Conservation (phyloP, 352 stramenopile species). For the Phytophthora ramorum region DNA sequence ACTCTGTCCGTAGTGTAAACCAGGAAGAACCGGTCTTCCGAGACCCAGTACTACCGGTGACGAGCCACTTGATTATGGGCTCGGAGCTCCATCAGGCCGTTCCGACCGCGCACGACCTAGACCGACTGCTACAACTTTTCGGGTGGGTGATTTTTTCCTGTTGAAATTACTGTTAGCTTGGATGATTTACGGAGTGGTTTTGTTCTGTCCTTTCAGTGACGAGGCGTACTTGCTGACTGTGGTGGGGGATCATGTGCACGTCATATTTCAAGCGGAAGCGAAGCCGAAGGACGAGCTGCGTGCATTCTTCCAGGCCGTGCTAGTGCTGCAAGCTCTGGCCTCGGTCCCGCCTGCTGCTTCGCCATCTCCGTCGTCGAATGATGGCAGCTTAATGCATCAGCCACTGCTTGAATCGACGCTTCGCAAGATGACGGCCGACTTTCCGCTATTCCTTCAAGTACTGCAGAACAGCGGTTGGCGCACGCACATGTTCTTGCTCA, state of each 20-base stretch:
- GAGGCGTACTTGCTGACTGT: constrained; percentile 67
- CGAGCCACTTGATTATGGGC: constrained; percentile 60
- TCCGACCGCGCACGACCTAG: constrained; percentile 46
- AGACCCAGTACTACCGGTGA: constrained; percentile 58
- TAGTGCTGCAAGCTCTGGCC: constrained; percentile 55
- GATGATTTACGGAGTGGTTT: constrained; percentile 1
- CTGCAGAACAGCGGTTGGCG: constrained; percentile 70
- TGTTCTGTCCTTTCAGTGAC: constrained; percentile 40
- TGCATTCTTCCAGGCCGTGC: constrained; percentile 73
- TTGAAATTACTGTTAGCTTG: background rate
- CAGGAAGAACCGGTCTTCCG: constrained; percentile 59
- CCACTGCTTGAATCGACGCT: constrained; percentile 57
- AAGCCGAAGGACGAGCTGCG: constrained; percentile 72
- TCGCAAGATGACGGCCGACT: constrained; percentile 57
- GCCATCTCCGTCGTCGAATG: constrained; percentile 19
- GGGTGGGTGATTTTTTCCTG: constrained; percentile 28
- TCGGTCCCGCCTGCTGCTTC: constrained; percentile 18
- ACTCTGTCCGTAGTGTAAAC: constrained; percentile 72
- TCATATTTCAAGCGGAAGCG: constrained; percentile 62
- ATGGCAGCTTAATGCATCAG: constrained; percentile 24
- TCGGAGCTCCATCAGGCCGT: constrained; percentile 55
- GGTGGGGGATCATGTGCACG: constrained; percentile 38
- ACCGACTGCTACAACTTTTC: constrained; percentile 62
- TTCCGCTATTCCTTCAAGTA: constrained; percentile 70
- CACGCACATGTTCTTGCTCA: constrained; percentile 78